Conservation (phyloP, 2,329 filamentous ascomycete species). For the Xylaria sp. region DNA sequence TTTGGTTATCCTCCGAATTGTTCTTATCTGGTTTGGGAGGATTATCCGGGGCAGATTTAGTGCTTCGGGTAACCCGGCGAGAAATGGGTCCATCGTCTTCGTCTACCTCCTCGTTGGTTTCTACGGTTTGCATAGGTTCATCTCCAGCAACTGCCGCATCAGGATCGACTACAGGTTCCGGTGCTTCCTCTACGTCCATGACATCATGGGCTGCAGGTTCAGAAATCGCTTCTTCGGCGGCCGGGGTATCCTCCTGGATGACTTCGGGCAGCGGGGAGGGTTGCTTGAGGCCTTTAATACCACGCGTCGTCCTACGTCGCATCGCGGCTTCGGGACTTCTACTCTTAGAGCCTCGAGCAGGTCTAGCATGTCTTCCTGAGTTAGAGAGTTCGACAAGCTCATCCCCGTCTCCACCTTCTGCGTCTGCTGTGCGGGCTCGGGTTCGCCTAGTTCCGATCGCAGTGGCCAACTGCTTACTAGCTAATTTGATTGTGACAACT, state of each 20-base stretch:
- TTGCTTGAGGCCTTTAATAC: slow-evolving; percentile 61
- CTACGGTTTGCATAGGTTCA: slow-evolving; percentile 47
- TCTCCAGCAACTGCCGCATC: slow-evolving; percentile 43
- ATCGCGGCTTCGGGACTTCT: slow-evolving; percentile 64
- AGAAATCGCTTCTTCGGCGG: slow-evolving; percentile 46
- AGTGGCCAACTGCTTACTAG: slow-evolving; percentile 39
- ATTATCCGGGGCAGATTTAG: slow-evolving; percentile 37
- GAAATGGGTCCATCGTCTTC: slow-evolving; percentile 61
- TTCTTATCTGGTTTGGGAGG: slow-evolving; percentile 38
- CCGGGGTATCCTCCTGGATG: slow-evolving; percentile 59
- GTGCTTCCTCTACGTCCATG: slow-evolving; percentile 42
- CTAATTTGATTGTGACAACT: slow-evolving; percentile 58
- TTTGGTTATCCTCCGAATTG: slow-evolving; percentile 42
- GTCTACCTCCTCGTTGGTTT: slow-evolving; percentile 50
- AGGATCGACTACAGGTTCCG: slow-evolving; percentile 33
- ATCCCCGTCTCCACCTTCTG: slow-evolving; percentile 60
- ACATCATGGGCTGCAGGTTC: slow-evolving; percentile 47
- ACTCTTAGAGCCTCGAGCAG: slow-evolving; percentile 61
- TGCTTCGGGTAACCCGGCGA: slow-evolving; percentile 60
- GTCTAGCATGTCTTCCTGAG: slow-evolving; percentile 67
- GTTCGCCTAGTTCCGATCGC: slow-evolving; percentile 57
- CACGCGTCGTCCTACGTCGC: slow-evolving; percentile 59
- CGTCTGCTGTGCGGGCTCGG: slow-evolving; percentile 64
- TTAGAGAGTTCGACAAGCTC: slow-evolving; percentile 67
- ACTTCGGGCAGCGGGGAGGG: slow-evolving; percentile 60